Base-by-base conservation (phyloP, 1,284 basidiomycete species). In the Pseudozyma tsukubaensis region DNA sequence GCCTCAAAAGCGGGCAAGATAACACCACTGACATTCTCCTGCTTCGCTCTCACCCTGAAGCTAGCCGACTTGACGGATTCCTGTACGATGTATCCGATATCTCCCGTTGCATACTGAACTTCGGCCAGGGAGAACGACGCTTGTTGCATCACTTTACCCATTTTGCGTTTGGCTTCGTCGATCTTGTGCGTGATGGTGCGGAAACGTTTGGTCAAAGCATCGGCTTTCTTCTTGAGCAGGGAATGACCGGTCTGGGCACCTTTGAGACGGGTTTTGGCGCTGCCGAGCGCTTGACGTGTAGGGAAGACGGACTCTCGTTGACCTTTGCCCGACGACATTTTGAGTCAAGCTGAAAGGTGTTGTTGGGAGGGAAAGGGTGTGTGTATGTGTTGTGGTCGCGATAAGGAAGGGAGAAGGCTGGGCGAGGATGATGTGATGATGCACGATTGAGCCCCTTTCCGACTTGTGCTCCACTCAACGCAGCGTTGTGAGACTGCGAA, bases 71-170 rank as follows among this genome's bases (percentile, higher is more conserved):
- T 84, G 58, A 88, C 88, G 13, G 85, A 91, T 84, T 91, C 88
- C 42, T 80, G 78, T 1, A 84, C 80, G 8, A 76, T 73, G 86
- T 98, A 99, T 34, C 93, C 91, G 80, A 99, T 98, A 83, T 99
- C 96, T 13, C 84, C 84, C 6, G 96, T 97, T 37, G 94, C 91
- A 86, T 99, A 99, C 32, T 94, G 94, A 69, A 99, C 97, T 85
- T 99, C 97, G 1, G 97, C 97, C 86, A 99, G 91, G 44, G 94
- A 96, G 88, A 99, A 97, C 48, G 95, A 97, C 16, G 97, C 97
- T 53, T 97, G 88, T 85, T 99, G 97, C 91, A 99, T 97, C 34
- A 99, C 95, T 73, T 92, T 89, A 42, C 97, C 97, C 97, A 99
- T 99, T 87, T 98, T 94, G 66, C 94, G 90, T 86, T 99, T 99